These are phyloP conservation scores for Trichoderma orchidacearum DNA, from an alignment of 495 filamentous ascomycete species.

Conservation along the genomic window DNA sequence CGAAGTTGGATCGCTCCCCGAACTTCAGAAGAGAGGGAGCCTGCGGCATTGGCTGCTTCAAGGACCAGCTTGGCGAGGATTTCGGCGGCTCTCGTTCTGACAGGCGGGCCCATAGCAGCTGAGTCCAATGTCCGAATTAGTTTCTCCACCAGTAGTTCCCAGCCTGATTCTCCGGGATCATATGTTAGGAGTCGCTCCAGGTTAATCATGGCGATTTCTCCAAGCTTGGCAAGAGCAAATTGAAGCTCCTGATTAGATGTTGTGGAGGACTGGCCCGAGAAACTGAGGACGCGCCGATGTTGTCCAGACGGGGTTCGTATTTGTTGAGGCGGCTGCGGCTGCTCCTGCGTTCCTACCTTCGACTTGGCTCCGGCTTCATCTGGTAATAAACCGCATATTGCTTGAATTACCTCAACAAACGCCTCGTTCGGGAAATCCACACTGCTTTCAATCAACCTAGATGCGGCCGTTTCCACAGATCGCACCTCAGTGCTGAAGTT, in stretches of 20 bases:
- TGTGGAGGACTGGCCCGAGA: slow-evolving; percentile 38
- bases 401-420: slow-evolving; percentile 63
- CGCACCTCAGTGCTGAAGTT: slow-evolving; percentile 67
- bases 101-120: slow-evolving; percentile 33
- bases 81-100: slow-evolving; percentile 59
- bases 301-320: slow-evolving; percentile 15
- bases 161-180: slow-evolving; percentile 51
- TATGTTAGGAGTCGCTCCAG: slow-evolving; percentile 56
- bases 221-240: slow-evolving; percentile 74
- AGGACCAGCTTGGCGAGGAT: slow-evolving; percentile 63
- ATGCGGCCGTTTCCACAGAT: slow-evolving; percentile 80
- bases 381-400: slow-evolving; percentile 52
- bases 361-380: slow-evolving; percentile 4
- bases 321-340: slow-evolving; percentile 9
- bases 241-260: slow-evolving; percentile 49
- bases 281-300: slow-evolving; percentile 37
- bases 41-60: slow-evolving; percentile 40
- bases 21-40: slow-evolving; percentile 31
- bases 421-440: slow-evolving; percentile 70
- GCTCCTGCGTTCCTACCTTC: neutral
- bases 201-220: slow-evolving; percentile 66
- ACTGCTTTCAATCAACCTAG: slow-evolving; percentile 79
- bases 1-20: slow-evolving; percentile 50
- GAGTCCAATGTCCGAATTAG: slow-evolving; percentile 54
- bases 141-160: slow-evolving; percentile 56